Evolutionary conservation across 2,329 filamentous ascomycete genomes (phyloP), one percentile per base, ranked within the genome.

Genomic region (Chaetomiaceae sp.): DNA sequence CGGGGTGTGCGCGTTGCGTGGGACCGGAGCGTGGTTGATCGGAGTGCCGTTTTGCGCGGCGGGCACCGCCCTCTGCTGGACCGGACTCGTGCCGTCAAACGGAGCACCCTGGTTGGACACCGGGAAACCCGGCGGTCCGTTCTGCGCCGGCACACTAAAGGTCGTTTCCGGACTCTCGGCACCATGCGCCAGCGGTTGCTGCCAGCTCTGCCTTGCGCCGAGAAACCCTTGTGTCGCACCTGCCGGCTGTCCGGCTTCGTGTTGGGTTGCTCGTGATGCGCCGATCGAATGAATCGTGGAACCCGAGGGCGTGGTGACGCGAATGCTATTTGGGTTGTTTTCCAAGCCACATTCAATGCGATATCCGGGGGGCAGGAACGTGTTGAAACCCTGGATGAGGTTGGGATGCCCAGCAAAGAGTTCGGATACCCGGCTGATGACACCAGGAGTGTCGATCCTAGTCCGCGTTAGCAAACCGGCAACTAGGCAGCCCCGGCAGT

Each of bases 321-420:
- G 81, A 59, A 99, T 99, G 3, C 91, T 91, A 67, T 96, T 96
- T 1, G 92, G 92, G 64, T 97, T 92, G 60, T 95, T 92, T 31
- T 90, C 90, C 15, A 89, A 86, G 27, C 92, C 92, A 65, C 94
- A 99, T 68, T 99, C 94, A 56, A 99, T 99, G 54, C 94, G 82
- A 68, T 99, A 99, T 2, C 94, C 91, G 0, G 91, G 91, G 3
- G 94, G 94, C 8, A 99, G 75, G 68, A 99, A 99, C 0, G 94
- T 99, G 67, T 99, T 99, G 70, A 99, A 99, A 0, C 94, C 94
- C 70, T 97, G 92, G 45, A 99, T 97, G 23, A 95, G 79, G 66
- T 89, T 94, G 3, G 94, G 94, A 65, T 99, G 92, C 3, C 94
- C 94, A 20, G 92, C 91, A 67, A 99, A 99, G 1, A 99, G 82